Base-by-base conservation (phyloP, 148 eudicot species). In the Chenopodium quinoa region DNA sequence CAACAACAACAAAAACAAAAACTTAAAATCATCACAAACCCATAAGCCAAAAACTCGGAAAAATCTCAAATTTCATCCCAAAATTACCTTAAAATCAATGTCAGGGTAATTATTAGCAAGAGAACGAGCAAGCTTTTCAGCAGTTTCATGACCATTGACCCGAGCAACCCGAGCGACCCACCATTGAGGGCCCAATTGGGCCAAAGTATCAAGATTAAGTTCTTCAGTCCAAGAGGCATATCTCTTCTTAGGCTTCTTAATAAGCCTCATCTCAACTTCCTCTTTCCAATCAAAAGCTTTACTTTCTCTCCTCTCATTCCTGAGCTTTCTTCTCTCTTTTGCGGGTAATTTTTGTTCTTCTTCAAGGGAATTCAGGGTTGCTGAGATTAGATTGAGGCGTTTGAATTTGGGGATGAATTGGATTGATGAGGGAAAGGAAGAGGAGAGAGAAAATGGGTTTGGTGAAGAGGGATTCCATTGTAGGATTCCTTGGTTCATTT, bases 141-240 rank as follows among this genome's bases (percentile, higher is more conserved):
- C 87, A 23, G 88, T 88, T 3, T 85, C 85, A 23, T 85, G 85
- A 27, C 88, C 88, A 7, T 75, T 62, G 11, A 80, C 88, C 79
- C 97, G 86, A 25, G 94, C 85, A 81, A 92, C 95, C 75, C 90
- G 88, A 52, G 91, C 86, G 7, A 80, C 87, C 98, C 98, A 96
- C 99, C 99, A 96, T 40, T 92, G 97, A 4, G 93, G 93, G 1
- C 98, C 99, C 81, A 86, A 82, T 2, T 46, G 54, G 56, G 95
- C 89, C 75, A 96, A 85, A 11, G 64, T 85, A 76, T 96, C 97
- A 47, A 96, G 89, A 63, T 96, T 94, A 12, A 96, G 93, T 76
- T 93, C 92, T 64, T 93, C 99, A 23, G 88, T 92, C 99, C 95
- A 93, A 17, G 92, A 84, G 48, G 89, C 81, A 68, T 85, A 85